Evolutionary conservation across 441 rosid species (phyloP).

Genomic region (Mallotus japonicus): DNA sequence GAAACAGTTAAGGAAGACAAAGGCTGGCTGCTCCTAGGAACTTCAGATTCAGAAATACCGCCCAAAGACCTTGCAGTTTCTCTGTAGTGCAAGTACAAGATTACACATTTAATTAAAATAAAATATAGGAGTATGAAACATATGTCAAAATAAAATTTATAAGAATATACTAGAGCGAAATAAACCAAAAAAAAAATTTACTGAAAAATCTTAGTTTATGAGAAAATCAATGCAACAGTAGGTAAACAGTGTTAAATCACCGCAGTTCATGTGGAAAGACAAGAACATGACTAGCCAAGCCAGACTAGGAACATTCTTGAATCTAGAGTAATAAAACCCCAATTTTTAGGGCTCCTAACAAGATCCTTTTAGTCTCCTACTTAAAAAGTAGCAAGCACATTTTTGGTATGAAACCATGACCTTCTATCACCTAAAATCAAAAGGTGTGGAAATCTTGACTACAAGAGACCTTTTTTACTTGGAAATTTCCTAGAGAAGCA

Average conservation of each 20-base stretch:
- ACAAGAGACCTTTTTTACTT: background rate
- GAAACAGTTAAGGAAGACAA: conserved; percentile 60
- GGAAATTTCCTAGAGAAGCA: background rate
- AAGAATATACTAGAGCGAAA: background rate
- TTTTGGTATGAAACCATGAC: conserved; percentile 1
- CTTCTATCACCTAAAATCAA: background rate
- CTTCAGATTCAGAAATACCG: conserved; percentile 48
- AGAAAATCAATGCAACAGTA: background rate
- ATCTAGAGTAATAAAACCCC: conserved; percentile 7
- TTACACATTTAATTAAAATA: conserved; percentile 18
- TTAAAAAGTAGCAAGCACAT: background rate
- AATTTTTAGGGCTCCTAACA: background rate
- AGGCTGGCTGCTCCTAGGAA: conserved; percentile 48
- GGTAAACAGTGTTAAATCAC: conserved; percentile 10
- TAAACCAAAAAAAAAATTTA: background rate
- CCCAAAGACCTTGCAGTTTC: conserved; percentile 52
- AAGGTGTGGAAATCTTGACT: background rate
- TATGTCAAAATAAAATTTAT: conserved; percentile 5
- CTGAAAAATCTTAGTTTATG: background rate
- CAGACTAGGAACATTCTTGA: background rate
- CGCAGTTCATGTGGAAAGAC: background rate
- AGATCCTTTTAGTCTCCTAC: background rate
- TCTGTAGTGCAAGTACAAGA: conserved; percentile 41
- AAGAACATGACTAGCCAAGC: background rate
- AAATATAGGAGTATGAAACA: conserved; percentile 7